phyloP scores from a whole-genome alignment of 331 rosid species.

The Quercus phellos region DNA sequence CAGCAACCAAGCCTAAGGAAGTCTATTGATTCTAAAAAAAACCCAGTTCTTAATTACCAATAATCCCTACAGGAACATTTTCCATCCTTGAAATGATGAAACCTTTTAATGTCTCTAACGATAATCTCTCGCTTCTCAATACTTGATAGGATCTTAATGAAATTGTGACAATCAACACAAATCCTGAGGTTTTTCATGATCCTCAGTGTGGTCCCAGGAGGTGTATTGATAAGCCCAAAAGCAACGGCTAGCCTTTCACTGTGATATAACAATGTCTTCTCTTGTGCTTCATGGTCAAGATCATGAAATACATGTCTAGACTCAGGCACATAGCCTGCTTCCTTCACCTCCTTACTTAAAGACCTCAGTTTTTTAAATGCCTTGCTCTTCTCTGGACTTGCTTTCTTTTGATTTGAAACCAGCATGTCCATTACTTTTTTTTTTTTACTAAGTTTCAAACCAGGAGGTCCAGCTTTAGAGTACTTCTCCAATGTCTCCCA shows the following conservation, averaged over 20 bases:
- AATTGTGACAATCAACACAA: background rate
- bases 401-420: background rate
- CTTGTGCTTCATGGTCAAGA: constrained; percentile 4
- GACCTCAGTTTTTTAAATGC: background rate
- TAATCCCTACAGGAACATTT: background rate
- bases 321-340: background rate
- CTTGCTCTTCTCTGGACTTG: background rate
- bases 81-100: constrained; percentile 12
- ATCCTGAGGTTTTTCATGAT: constrained; percentile 5
- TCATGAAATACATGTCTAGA: background rate
- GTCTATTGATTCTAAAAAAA: no score
- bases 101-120: constrained; percentile 5
- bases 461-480: background rate
- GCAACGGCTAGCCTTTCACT: constrained; percentile 11
- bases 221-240: background rate
- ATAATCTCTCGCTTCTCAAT: constrained; percentile 1
- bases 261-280: constrained; percentile 3
- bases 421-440: background rate
- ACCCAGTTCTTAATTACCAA: background rate
- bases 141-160: background rate
- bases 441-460: background rate
- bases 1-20: no score
- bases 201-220: constrained; percentile 2
- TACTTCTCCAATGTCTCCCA: background rate
- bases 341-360: background rate